phyloP scores from a whole-genome alignment of 352 stramenopile species.

The Plasmopara muralis region DNA sequence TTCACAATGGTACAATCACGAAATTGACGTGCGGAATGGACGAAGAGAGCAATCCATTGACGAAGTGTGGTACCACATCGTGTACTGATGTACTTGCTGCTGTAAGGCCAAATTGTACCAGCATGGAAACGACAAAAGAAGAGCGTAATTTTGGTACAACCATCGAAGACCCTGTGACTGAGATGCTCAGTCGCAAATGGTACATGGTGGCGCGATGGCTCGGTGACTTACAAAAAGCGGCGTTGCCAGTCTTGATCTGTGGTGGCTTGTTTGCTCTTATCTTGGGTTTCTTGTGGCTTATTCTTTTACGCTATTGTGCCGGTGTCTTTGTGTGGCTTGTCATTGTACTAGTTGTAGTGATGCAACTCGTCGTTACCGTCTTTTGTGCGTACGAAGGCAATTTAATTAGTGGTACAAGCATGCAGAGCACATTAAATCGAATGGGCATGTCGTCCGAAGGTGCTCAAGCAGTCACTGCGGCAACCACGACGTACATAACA shows the following conservation, averaged over 20 bases:
- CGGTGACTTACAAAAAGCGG: constrained; percentile 71
- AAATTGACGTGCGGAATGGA: constrained; percentile 36
- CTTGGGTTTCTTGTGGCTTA: constrained; percentile 66
- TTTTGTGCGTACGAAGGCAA: constrained; percentile 73
- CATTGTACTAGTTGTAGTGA: constrained; percentile 52
- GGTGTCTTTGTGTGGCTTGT: constrained; percentile 77
- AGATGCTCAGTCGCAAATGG: constrained; percentile 58
- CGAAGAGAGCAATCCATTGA: constrained; percentile 38
- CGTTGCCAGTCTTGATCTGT: constrained; percentile 69
- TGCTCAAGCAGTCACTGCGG: constrained; percentile 23
- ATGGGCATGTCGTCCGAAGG: constrained; percentile 43
- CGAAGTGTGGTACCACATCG: constrained; percentile 39
- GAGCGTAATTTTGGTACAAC: constrained; percentile 39
- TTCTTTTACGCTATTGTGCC: constrained; percentile 69
- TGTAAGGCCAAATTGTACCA: constrained; percentile 42
- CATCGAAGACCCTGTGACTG: constrained; percentile 41
- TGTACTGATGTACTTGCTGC: constrained; percentile 41
- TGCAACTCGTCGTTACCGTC: constrained; percentile 64
- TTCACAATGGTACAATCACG: constrained; percentile 8
- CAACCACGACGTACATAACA: constrained; percentile 55
- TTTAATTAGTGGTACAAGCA: constrained; percentile 41
- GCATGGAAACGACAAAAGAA: constrained; percentile 36
- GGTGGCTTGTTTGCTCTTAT: constrained; percentile 58
- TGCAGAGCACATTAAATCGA: constrained; percentile 41
- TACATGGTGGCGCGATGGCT: constrained; percentile 69